These are phyloP conservation scores for Andrographis paniculata DNA, from an alignment of 305 asterid genomes.

Conservation along the genomic window DNA sequence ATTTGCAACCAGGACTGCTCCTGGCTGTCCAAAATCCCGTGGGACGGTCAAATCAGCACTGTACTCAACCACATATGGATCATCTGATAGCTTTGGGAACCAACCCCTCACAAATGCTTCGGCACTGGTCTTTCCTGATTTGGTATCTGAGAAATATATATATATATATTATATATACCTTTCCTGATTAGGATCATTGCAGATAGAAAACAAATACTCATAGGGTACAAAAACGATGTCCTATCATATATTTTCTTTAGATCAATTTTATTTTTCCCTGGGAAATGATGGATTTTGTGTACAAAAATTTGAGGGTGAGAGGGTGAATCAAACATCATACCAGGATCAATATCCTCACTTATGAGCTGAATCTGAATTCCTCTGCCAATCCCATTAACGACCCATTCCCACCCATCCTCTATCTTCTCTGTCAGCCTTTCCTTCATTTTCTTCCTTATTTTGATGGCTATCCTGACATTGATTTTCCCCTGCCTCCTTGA, in stretches of 20 bases:
- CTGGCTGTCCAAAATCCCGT: conserved; percentile 60
- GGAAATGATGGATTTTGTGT: too few species aligned
- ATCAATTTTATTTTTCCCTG: too few species aligned
- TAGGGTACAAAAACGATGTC: too few species aligned
- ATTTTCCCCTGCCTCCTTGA: conserved; percentile 20
- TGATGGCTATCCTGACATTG: conserved; percentile 66
- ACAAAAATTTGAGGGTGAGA: too few species aligned
- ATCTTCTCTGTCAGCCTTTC: conserved; percentile 54
- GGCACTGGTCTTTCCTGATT: conserved; percentile 42
- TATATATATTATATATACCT: too few species aligned
- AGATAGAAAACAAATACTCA: too few species aligned
- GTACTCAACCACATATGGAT: conserved; percentile 53
- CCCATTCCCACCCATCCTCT: conserved; percentile 67
- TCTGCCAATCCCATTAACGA: conserved; percentile 69
- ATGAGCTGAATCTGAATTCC: conserved; percentile 73
- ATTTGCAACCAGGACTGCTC: conserved; percentile 63
- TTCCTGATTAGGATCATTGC: too few species aligned
- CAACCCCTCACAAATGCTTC: conserved; percentile 72
- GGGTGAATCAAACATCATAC: conserved; percentile 12
- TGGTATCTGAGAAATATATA: conserved; percentile 44
- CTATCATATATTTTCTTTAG: too few species aligned
- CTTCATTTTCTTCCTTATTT: conserved; percentile 69
- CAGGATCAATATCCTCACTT: conserved; percentile 58
- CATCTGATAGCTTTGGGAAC: conserved; percentile 43
- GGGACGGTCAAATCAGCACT: conserved; percentile 53